Evolutionary conservation across 1,284 basidiomycete species (phyloP).

Genomic region (Volvariella volvacea): DNA sequence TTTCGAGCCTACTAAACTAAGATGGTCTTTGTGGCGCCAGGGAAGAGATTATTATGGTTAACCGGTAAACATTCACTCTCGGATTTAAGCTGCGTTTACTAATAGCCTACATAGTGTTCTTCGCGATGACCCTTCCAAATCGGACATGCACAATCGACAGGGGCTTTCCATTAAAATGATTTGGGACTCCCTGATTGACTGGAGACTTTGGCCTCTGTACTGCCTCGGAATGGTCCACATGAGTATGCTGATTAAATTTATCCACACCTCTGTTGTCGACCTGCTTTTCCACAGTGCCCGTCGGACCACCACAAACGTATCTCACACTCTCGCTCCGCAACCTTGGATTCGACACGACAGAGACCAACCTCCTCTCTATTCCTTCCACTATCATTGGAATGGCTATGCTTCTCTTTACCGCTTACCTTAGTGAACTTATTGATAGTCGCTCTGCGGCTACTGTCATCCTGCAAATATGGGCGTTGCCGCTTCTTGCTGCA

Average conservation of each 20-base stretch:
- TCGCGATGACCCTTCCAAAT: conserved; percentile 55
- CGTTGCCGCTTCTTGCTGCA: conserved; percentile 50
- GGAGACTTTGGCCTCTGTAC: conserved; percentile 52
- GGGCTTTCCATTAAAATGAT: conserved; percentile 41
- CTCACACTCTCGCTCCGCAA: conserved; percentile 45
- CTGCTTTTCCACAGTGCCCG: conserved; percentile 31
- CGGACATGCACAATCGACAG: conserved; percentile 61
- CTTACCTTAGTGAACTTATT: conserved; percentile 48
- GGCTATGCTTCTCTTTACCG: conserved; percentile 35
- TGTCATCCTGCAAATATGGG: conserved; percentile 54
- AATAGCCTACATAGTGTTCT: conserved; percentile 41
- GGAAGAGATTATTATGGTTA: conserved; percentile 55
- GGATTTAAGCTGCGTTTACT: too few species aligned
- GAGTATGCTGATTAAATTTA: conserved; percentile 23
- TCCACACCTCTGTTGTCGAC: not conserved
- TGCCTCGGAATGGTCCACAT: conserved; percentile 38
- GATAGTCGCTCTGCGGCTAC: conserved; percentile 49
- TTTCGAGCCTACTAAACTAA: too few species aligned
- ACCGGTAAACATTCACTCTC: conserved; percentile 35
- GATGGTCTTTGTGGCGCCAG: too few species aligned
- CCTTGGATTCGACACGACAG: conserved; percentile 45
- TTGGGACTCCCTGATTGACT: conserved; percentile 39
- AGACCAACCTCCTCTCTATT: conserved; percentile 45
- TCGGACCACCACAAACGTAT: conserved; percentile 41
- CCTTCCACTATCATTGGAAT: conserved; percentile 39